These are phyloP conservation scores for Cymodocea nodosa DNA, from an alignment of 116 monocot genomes.

Conservation along the genomic window DNA sequence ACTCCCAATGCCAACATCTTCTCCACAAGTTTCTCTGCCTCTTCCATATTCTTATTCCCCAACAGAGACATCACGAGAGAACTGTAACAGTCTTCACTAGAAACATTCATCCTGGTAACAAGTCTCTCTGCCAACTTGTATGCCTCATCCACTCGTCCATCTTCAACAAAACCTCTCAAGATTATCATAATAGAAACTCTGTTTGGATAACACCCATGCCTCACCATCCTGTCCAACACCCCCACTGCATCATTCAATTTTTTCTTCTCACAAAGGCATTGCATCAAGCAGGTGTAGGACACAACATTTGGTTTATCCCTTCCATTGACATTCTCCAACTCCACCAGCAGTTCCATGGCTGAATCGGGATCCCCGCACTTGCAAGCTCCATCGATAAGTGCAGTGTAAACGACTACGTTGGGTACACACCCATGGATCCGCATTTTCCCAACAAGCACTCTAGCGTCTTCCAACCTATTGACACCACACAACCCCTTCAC, in stretches of 20 bases:
- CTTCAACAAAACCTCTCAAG: slow-evolving; percentile 18
- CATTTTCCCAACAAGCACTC: slow-evolving; percentile 24
- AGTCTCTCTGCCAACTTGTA: slow-evolving; percentile 31
- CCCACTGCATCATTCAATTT: slow-evolving; percentile 21
- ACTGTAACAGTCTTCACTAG: slow-evolving; percentile 37
- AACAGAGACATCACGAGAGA: slow-evolving; percentile 39
- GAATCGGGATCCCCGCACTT: slow-evolving; percentile 25
- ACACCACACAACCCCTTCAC: slow-evolving; percentile 24
- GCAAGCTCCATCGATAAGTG: slow-evolving; percentile 50
- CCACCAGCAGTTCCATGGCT: slow-evolving; percentile 26
- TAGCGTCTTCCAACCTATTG: slow-evolving; percentile 17
- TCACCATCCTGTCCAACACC: slow-evolving; percentile 36
- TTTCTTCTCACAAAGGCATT: slow-evolving; percentile 38
- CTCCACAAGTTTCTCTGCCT: slow-evolving; percentile 26
- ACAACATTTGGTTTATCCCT: slow-evolving; percentile 34
- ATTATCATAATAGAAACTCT: slow-evolving; percentile 29
- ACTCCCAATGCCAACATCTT: slow-evolving; percentile 41
- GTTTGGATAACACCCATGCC: slow-evolving; percentile 23
- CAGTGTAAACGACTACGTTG: slow-evolving; percentile 36
- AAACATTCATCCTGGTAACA: slow-evolving; percentile 15
- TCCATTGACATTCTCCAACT: slow-evolving; percentile 30
- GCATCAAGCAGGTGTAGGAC: slow-evolving; percentile 71
- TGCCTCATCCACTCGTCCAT: slow-evolving; percentile 12
- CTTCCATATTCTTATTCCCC: slow-evolving; percentile 11
- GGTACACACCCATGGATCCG: slow-evolving; percentile 22